A percentile compares a stretch with the other conserved stretches of the same genome.
phyloP scores from a whole-genome alignment of 306 rosid species.

The Cucumis sativus region DNA sequence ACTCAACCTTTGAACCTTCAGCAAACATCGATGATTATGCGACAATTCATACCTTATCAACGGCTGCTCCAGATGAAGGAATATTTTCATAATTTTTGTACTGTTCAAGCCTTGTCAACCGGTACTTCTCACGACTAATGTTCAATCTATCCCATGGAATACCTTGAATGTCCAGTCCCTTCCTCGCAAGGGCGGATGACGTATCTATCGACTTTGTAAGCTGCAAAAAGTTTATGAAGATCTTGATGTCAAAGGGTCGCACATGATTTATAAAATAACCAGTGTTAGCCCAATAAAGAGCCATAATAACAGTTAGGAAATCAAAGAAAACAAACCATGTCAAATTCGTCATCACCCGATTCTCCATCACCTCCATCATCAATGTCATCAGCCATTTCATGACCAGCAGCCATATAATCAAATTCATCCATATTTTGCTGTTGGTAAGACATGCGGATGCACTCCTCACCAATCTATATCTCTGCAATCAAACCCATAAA shows the following conservation, averaged over 20 bases:
- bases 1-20: neutral
- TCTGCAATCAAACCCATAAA: neutral
- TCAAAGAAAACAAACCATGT: conserved; percentile 16
- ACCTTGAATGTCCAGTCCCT: conserved; percentile 24
- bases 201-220: conserved; percentile 14
- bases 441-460: neutral
- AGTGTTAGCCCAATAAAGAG: neutral
- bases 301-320: neutral
- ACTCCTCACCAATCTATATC: neutral
- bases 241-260: neutral
- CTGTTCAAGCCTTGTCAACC: conserved; percentile 18
- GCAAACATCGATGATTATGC: neutral
- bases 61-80: conserved; percentile 23
- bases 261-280: neutral
- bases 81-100: conserved; percentile 26
- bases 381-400: conserved; percentile 18
- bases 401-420: conserved; percentile 15
- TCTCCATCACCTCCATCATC: conserved; percentile 15
- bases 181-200: conserved; percentile 23
- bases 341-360: conserved; percentile 12
- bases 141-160: conserved; percentile 24
- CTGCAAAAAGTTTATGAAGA: conserved; percentile 2
- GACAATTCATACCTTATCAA: conserved; percentile 15
- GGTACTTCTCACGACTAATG: conserved; percentile 19
- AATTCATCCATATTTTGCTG: conserved; percentile 12